Evolutionary conservation across 2,329 filamentous ascomycete genomes (phyloP).

Genomic region (Ophiobolus disseminans): DNA sequence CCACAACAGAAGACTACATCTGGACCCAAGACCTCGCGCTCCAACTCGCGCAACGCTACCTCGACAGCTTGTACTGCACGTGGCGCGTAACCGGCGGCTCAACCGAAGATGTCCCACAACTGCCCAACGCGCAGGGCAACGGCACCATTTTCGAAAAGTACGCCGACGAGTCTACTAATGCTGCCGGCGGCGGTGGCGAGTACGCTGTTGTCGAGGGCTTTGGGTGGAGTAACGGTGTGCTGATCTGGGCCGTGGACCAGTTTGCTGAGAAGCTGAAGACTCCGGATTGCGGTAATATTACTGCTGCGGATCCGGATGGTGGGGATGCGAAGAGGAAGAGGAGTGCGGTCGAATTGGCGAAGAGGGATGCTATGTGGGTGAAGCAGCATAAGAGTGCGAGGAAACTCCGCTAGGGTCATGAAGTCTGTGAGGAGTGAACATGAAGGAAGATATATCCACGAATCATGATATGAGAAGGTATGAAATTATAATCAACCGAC

Average conservation of each 20-base stretch:
- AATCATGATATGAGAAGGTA: too few relatives aligned
- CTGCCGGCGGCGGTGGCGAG: conserved; percentile 70
- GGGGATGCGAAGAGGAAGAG: conserved; percentile 32
- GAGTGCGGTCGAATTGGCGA: conserved; percentile 39
- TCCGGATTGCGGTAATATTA: conserved; percentile 56
- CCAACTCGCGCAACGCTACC: conserved; percentile 67
- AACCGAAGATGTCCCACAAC: conserved; percentile 49
- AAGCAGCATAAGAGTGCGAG: conserved; percentile 24
- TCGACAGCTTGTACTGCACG: conserved; percentile 73
- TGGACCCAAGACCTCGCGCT: conserved; percentile 64
- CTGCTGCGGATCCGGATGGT: conserved; percentile 28
- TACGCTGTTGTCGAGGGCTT: conserved; percentile 75
- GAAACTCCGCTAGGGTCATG: neutral
- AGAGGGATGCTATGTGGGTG: conserved; percentile 41
- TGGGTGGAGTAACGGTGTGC: conserved; percentile 73
- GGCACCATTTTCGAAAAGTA: conserved; percentile 78
- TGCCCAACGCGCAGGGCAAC: conserved; percentile 52
- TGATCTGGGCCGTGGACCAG: conserved; percentile 70
- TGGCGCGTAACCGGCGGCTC: conserved; percentile 72
- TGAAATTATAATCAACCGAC: too few relatives aligned
- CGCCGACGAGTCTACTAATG: conserved; percentile 65
- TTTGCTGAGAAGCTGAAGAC: conserved; percentile 64
- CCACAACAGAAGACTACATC: conserved; percentile 53
- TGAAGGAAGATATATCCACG: too few relatives aligned
- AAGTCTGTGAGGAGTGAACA: neutral